Evolutionary conservation across 1,284 basidiomycete genomes (phyloP).

Genomic region (Tilletia caries): DNA sequence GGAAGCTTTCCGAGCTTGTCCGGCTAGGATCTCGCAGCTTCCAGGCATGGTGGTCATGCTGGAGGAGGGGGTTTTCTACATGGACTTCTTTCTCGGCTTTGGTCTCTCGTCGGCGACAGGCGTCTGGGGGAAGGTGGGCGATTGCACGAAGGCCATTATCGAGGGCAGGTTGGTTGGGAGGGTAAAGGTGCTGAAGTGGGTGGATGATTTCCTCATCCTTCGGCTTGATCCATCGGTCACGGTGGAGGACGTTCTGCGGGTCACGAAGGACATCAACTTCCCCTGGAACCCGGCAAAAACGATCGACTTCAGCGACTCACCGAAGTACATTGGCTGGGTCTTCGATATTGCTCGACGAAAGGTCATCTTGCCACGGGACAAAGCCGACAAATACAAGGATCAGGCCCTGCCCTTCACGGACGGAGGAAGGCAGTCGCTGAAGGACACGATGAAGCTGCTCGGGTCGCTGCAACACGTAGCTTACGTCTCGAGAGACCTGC

Average conservation of each 20-base stretch:
- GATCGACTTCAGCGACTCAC: neutral
- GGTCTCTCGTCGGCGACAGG: neutral
- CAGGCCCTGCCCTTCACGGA: neutral
- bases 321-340: neutral
- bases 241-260: neutral
- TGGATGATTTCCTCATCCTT: constrained; percentile 2
- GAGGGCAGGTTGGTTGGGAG: too few relatives aligned
- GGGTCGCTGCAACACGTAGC: neutral
- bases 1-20: neutral
- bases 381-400: neutral
- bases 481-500: neutral
- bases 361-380: neutral
- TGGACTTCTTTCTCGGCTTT: neutral
- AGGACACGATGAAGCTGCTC: neutral
- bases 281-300: neutral
- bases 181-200: neutral
- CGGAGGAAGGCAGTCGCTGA: neutral
- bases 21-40: neutral
- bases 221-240: neutral
- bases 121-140: neutral
- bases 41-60: neutral
- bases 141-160: neutral
- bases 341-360: neutral
- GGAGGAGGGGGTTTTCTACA: neutral
- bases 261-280: neutral